These are phyloP conservation scores for Cytospora leucostoma DNA, from an alignment of 2,329 filamentous ascomycete species.

Conservation along the genomic window DNA sequence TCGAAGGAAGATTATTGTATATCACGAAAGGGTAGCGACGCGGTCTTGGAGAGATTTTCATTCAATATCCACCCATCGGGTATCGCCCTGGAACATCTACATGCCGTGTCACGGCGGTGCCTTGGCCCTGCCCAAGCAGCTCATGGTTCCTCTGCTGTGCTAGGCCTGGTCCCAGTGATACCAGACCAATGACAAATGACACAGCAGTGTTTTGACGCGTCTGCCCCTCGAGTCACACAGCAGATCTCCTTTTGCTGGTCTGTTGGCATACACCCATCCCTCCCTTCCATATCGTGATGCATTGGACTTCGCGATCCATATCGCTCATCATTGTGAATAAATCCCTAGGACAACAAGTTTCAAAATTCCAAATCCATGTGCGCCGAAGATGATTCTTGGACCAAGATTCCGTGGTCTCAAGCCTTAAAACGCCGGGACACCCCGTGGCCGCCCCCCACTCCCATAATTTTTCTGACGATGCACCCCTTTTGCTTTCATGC, in stretches of 20 bases:
- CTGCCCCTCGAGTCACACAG: background rate
- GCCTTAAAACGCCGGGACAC: constrained; percentile 2
- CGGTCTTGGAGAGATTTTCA: background rate
- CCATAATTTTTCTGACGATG: constrained; percentile 1
- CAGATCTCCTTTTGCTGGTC: background rate
- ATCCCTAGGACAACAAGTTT: background rate
- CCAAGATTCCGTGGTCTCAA: background rate
- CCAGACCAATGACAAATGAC: background rate
- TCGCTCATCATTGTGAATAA: background rate
- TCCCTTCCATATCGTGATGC: background rate
- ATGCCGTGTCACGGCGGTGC: constrained; percentile 1
- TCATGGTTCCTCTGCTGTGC: background rate
- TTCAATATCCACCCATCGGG: constrained; percentile 6
- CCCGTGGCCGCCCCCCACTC: background rate
- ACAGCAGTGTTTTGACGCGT: background rate
- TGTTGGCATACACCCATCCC: background rate
- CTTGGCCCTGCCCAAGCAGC: background rate
- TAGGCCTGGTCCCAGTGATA: background rate
- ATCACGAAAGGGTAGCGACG: background rate
- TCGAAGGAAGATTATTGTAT: background rate
- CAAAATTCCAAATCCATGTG: background rate
- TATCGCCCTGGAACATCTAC: constrained; percentile 10
- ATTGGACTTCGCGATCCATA: background rate
- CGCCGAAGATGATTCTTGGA: background rate
- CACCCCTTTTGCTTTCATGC: background rate